phyloP scores from a whole-genome alignment of 164 flowering plant genomes.

The Chimonanthus salicifolius region DNA sequence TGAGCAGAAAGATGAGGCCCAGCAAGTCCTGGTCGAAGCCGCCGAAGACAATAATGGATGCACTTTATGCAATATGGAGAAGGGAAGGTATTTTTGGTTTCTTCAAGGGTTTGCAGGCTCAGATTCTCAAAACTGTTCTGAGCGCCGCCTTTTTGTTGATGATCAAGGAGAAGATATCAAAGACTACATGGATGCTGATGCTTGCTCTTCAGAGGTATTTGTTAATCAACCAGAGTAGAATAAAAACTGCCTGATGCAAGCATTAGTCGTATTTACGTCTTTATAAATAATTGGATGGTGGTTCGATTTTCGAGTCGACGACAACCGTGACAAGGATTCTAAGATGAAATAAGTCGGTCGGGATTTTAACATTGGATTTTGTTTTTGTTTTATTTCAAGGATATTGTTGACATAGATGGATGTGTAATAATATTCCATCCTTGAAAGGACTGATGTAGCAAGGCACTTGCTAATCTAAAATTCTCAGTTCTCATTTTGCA shows the following conservation, averaged over 20 bases:
- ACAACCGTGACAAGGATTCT: background rate
- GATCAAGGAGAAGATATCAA: conserved; percentile 71
- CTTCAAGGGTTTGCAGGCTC: conserved; percentile 71
- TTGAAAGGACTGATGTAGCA: too few relatives aligned
- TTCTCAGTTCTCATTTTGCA: too few relatives aligned
- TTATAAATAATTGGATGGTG: background rate
- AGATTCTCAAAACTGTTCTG: conserved; percentile 72
- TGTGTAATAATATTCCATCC: too few relatives aligned
- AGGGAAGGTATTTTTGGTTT: conserved; percentile 58
- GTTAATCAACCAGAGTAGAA: conserved; percentile 29
- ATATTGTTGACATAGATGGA: too few relatives aligned
- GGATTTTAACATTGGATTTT: background rate
- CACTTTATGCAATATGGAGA: conserved; percentile 14
- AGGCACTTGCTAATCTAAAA: too few relatives aligned
- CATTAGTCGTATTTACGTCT: background rate
- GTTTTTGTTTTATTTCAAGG: too few relatives aligned
- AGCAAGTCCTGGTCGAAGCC: conserved; percentile 22
- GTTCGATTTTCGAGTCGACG: background rate
- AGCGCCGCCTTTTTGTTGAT: conserved; percentile 72
- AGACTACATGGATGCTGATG: conserved; percentile 58
- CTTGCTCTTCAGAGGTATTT: conserved; percentile 49
- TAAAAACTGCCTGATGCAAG: conserved; percentile 26
- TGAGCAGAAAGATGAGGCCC: conserved; percentile 37
- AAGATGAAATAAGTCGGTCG: background rate
- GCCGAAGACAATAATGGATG: conserved; percentile 7